Evolutionary conservation across 139 green algal genomes (phyloP), one percentile per base, ranked within the genome.

Genomic region (Micractinium sp.): DNA sequence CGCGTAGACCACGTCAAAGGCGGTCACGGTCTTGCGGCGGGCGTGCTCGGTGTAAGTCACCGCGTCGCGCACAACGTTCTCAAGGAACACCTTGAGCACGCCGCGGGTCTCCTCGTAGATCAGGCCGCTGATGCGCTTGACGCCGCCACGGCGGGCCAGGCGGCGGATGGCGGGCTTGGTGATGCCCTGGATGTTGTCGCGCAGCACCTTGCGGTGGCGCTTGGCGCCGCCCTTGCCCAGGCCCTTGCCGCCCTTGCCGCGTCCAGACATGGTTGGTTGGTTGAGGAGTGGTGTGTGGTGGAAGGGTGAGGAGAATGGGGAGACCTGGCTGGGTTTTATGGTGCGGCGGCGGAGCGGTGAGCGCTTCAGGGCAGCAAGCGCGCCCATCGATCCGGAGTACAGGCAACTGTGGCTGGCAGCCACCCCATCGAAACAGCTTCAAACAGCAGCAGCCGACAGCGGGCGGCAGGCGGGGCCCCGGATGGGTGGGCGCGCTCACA

Each of bases 41-140:
- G 97, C 97, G 96, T 99, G 97, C 96, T 99, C 97, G 71, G 97
- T 99, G 96, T 99, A 99, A 90, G 97, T 99, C 47, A 99, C 97
- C 31, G 96, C 95, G 89, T 99, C 97, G 85, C 97, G 94, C 90
- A 97, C 96, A 36, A 98, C 96, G 91, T 97, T 97, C 94, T 98
- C 96, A 76, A 98, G 94, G 94, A 98, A 98, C 77, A 97, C 95
- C 94, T 98, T 97, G 85, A 98, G 94, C 47, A 98, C 96, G 63
- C 95, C 94, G 90, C 96, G 94, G 76, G 95, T 97, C 93, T 98
- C 96, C 94, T 98, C 95, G 88, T 97, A 97, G 91, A 98, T 97
- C 41, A 97, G 93, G 90, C 95, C 95, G 84, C 92, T 95, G 93
- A 97, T 97, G 87, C 95, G 96, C 94, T 98, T 97, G 35, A 97